Evolutionary conservation across 805 yeast genomes (phyloP), one percentile per base, ranked within the genome.

Genomic region (Candida lessepsii): DNA sequence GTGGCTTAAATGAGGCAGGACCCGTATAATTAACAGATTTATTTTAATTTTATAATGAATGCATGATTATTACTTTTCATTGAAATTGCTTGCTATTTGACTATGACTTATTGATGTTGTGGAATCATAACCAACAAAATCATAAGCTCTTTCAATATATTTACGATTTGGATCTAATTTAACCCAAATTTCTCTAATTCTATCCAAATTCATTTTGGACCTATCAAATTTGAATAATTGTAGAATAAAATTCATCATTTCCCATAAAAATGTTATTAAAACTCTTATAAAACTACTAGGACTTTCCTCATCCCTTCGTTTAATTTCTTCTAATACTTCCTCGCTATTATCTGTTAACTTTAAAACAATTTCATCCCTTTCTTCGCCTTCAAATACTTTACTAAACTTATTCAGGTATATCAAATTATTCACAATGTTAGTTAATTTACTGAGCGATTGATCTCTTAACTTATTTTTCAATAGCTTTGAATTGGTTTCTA

Each of bases 161-260:
- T 56, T 49, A 35, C 71, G 47, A 42, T 63, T 60, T 2, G 75
- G 75, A 49, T 69, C 75, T 18, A 69, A 53, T 44, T 63, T 61
- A 13, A 47, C 56, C 65, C 73, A 69, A 15, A 60, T 52, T 26
- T 54, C 45, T 48, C 72, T 51, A 37, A 69, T 69, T 37, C 75
- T 44, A 40, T 67, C 72, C 38, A 67, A 52, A 48, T 69, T 68
- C 73, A 69, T 69, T 28, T 60, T 63, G 23, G 66, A 53, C 34
- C 71, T 51, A 46, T 69, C 70, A 45, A 69, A 64, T 34, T 61
- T 58, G 48, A 67, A 61, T 9, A 66, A 30, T 28, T 54, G 63
- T 44, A 63, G 60, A n/a, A 66, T 39, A n/a, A 53, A 54, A 25
- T 48, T 43, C 21, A 67, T 41, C 46, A 61, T 48, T 23, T 67